A percentile compares a stretch with the other conserved stretches of the same genome.
Conservation (phyloP, 108 stramenopile species). For the Skeletonema costatum region DNA sequence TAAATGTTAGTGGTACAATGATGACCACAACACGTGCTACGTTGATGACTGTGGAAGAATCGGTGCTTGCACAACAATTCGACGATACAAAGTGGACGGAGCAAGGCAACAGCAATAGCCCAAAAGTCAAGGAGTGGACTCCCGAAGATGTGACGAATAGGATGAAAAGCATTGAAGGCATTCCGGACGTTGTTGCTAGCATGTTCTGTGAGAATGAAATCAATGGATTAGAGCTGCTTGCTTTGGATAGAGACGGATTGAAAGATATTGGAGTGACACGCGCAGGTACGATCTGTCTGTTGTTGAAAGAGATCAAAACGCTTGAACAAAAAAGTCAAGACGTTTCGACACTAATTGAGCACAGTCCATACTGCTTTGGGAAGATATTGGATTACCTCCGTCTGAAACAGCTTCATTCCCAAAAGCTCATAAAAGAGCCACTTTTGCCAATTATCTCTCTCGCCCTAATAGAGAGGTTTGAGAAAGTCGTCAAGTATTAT, state of each 20-base stretch:
- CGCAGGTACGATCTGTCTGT: constrained; percentile 7
- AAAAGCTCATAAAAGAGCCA: too few species aligned
- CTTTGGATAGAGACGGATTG: constrained; percentile 15
- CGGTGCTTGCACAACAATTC: neutral
- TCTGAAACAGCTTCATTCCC: neutral
- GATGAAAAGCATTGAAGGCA: constrained; percentile 1
- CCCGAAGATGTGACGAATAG: constrained; percentile 16
- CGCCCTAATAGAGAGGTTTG: neutral
- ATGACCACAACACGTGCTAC: neutral
- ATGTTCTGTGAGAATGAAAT: neutral
- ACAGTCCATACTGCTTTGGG: neutral
- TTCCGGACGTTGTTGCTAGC: neutral
- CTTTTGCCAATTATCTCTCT: too few species aligned
- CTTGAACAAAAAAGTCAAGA: neutral
- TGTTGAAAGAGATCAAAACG: constrained; percentile 23
- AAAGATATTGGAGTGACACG: constrained; percentile 13
- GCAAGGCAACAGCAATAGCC: neutral
- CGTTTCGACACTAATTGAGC: neutral
- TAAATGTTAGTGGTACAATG: constrained; percentile 7
- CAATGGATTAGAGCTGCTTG: constrained; percentile 17
- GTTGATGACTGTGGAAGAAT: neutral
- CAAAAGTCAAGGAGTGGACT: constrained; percentile 12
- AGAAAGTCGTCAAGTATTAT: too few species aligned
- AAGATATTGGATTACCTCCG: neutral
- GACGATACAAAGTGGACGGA: neutral